These are phyloP conservation scores for Penicillium riverlandense DNA, from an alignment of 495 filamentous ascomycete genomes.

Conservation along the genomic window DNA sequence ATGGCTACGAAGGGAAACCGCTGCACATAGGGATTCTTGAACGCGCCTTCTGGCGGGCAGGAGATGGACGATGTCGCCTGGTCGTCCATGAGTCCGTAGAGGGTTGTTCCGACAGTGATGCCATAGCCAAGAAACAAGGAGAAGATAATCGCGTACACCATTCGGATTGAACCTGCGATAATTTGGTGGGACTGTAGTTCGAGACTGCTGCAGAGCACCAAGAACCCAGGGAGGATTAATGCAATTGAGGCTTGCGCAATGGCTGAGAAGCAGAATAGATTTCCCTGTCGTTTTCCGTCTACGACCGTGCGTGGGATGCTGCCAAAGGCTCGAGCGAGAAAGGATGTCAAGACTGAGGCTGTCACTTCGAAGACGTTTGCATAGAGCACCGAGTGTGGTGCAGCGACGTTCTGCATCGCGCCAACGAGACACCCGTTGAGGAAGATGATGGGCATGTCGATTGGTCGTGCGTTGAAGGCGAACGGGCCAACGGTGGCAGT, in stretches of 20 bases:
- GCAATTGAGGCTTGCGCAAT: slow-evolving; percentile 88
- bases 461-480: slow-evolving; percentile 72
- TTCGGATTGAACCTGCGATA: slow-evolving; percentile 84
- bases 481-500: slow-evolving; percentile 74
- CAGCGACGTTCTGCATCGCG: slow-evolving; percentile 66
- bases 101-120: slow-evolving; percentile 82
- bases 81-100: slow-evolving; percentile 74
- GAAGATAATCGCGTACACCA: slow-evolving; percentile 92
- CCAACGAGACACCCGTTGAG: slow-evolving; percentile 77
- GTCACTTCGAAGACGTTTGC: slow-evolving; percentile 84
- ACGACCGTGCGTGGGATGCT: slow-evolving; percentile 49
- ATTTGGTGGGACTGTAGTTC: slow-evolving; percentile 80
- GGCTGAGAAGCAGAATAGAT: slow-evolving; percentile 79
- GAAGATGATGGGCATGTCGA: slow-evolving; percentile 83
- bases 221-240: slow-evolving; percentile 80
- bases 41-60: slow-evolving; percentile 44
- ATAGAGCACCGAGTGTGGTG: slow-evolving; percentile 65
- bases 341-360: slow-evolving; percentile 74
- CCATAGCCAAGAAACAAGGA: slow-evolving; percentile 88
- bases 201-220: slow-evolving; percentile 70
- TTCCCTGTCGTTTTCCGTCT: slow-evolving; percentile 35
- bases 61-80: slow-evolving; percentile 62
- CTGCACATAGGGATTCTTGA: slow-evolving; percentile 21
- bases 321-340: slow-evolving; percentile 75
- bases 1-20: slow-evolving; percentile 42